Evolutionary conservation across 2,329 filamentous ascomycete species (phyloP).

Genomic region (Diaporthe destruens): DNA sequence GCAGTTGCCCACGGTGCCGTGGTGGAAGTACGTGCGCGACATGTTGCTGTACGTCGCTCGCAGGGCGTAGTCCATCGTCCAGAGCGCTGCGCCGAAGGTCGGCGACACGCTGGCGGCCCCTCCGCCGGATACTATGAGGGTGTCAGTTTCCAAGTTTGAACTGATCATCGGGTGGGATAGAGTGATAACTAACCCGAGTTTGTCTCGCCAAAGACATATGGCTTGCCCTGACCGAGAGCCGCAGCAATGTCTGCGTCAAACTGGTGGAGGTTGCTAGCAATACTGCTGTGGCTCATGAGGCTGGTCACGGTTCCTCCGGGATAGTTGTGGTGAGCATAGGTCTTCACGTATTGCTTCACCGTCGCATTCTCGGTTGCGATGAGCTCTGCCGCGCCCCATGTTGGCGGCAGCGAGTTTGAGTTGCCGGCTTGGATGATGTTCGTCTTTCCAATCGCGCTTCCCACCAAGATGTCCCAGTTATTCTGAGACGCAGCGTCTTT

Average conservation of each 20-base stretch:
- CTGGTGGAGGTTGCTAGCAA: constrained; percentile 53
- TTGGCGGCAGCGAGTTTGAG: constrained; percentile 53
- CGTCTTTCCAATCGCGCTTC: constrained; percentile 51
- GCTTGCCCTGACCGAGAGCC: constrained; percentile 54
- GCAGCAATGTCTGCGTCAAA: constrained; percentile 58
- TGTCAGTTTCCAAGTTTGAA: not conserved
- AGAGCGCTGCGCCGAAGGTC: constrained; percentile 62
- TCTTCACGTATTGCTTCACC: constrained; percentile 54
- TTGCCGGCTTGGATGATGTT: constrained; percentile 57
- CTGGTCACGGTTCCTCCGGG: constrained; percentile 57
- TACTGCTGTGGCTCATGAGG: constrained; percentile 60
- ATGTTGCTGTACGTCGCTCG: constrained; percentile 53
- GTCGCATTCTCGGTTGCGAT: constrained; percentile 54
- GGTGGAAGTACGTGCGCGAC: constrained; percentile 63
- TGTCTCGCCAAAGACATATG: constrained; percentile 63
- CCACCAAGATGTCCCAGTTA: constrained; percentile 53
- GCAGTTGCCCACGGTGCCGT: constrained; percentile 65
- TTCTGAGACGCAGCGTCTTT: constrained; percentile 55
- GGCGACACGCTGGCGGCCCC: constrained; percentile 56
- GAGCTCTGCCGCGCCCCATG: constrained; percentile 55
- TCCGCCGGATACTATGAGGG: constrained; percentile 51
- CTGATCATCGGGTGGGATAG: not conserved
- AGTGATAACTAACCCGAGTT: constrained; percentile 56
- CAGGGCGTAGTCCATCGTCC: constrained; percentile 63
- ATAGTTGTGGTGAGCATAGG: constrained; percentile 63